Conservation (phyloP, 1,139 yeast species). For the Yamadazyma sp. region DNA sequence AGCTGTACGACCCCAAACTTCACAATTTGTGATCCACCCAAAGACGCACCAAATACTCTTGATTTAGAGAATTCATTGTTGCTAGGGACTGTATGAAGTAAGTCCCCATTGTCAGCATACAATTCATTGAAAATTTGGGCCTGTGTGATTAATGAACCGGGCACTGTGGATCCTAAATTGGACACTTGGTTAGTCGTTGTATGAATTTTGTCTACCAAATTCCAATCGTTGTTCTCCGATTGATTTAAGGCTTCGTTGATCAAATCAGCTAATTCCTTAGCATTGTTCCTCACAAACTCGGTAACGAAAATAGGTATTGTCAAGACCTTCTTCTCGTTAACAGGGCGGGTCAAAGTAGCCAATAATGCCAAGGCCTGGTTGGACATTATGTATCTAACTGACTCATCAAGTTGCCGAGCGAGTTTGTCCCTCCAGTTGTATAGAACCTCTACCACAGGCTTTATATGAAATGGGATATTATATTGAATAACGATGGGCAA, state of each 20-base stretch:
- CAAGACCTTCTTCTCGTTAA: slow-evolving; percentile 57
- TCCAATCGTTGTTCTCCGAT: slow-evolving; percentile 31
- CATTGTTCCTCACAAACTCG: slow-evolving; percentile 57
- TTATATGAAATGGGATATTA: slow-evolving; percentile 58
- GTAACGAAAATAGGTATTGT: slow-evolving; percentile 50
- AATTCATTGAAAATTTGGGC: slow-evolving; percentile 20
- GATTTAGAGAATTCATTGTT: neutral
- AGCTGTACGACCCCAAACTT: neutral
- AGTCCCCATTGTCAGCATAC: slow-evolving; percentile 11
- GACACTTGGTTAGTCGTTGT: neutral
- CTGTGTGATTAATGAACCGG: slow-evolving; percentile 5
- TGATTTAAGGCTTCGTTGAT: slow-evolving; percentile 40
- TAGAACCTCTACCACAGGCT: slow-evolving; percentile 57
- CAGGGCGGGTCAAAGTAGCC: slow-evolving; percentile 54
- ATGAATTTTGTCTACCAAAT: slow-evolving; percentile 24
- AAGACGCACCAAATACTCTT: slow-evolving; percentile 4
- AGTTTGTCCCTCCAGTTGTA: slow-evolving; percentile 80
- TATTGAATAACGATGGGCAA: slow-evolving; percentile 60
- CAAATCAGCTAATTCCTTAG: slow-evolving; percentile 56
- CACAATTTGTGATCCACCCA: neutral
- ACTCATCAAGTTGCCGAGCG: slow-evolving; percentile 82
- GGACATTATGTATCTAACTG: slow-evolving; percentile 79
- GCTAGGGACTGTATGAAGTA: slow-evolving; percentile 2
- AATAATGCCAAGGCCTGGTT: slow-evolving; percentile 72
- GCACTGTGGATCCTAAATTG: neutral